Conservation (phyloP, 257 asterid genomes). For the Coffea eugenioides region DNA sequence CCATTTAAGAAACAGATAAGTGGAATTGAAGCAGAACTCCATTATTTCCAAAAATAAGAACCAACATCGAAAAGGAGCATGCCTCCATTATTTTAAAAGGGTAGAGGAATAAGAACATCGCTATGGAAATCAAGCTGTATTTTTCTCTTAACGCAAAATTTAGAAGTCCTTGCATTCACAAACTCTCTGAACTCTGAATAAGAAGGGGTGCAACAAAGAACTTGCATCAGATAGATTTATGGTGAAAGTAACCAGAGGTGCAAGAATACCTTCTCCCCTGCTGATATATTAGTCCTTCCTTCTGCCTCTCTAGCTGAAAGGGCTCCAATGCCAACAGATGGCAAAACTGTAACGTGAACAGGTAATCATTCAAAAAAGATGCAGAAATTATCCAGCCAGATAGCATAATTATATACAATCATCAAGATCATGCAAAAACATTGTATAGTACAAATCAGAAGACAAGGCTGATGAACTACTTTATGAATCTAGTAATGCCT, state of each 20-base stretch:
- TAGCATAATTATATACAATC: not conserved
- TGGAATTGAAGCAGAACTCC: not conserved
- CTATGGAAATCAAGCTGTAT: not conserved
- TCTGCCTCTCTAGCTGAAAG: conserved; percentile 98
- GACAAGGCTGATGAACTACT: not conserved
- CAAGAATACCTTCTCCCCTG: conserved; percentile 75
- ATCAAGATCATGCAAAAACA: not conserved
- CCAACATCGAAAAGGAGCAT: not conserved
- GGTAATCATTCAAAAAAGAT: conserved; percentile 11
- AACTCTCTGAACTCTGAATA: not conserved
- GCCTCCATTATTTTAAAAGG: not conserved
- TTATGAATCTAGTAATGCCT: not conserved
- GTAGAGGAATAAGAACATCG: not conserved
- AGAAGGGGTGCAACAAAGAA: not conserved
- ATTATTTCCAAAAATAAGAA: not conserved
- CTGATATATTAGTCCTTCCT: conserved; percentile 79
- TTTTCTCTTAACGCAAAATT: not conserved
- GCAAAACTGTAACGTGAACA: conserved; percentile 55
- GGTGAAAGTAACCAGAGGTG: not conserved
- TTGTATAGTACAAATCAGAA: not conserved
- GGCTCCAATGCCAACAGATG: conserved; percentile 90
- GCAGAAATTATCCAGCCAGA: not conserved
- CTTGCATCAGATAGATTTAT: not conserved
- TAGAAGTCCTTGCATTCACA: not conserved
- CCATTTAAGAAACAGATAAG: not conserved